These are phyloP conservation scores for Thecaphora thlaspeos DNA, from an alignment of 1,284 basidiomycete genomes.

Conservation along the genomic window DNA sequence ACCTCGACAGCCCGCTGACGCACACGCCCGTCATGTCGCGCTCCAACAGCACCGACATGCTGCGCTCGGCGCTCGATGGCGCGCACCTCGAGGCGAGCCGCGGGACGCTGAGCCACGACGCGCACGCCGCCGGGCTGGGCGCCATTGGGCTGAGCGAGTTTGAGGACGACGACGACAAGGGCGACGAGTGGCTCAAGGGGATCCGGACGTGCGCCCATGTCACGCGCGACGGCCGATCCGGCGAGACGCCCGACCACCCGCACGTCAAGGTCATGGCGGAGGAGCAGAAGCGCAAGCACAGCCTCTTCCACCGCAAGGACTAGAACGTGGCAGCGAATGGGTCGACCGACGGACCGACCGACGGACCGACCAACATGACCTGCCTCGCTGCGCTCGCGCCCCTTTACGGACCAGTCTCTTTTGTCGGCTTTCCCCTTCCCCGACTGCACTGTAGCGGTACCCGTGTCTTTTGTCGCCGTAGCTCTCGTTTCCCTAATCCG, in stretches of 20 bases:
- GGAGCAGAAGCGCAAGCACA: constrained; percentile 48
- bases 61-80: constrained; percentile 28
- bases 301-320: constrained; percentile 49
- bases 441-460: too few species aligned
- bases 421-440: too few species aligned
- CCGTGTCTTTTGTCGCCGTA: too few species aligned
- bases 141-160: constrained; percentile 40
- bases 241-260: constrained; percentile 49
- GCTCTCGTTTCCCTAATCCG: too few species aligned
- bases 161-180: constrained; percentile 57
- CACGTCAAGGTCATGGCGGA: constrained; percentile 48
- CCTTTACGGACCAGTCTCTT: too few species aligned
- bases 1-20: constrained; percentile 43
- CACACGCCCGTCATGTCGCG: constrained; percentile 50
- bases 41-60: constrained; percentile 38
- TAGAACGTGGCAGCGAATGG: too few species aligned
- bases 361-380: too few species aligned
- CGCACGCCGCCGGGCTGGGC: constrained; percentile 30
- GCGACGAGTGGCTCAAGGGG: constrained; percentile 59
- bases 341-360: too few species aligned
- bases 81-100: constrained; percentile 4
- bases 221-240: constrained; percentile 27
- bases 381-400: too few species aligned
- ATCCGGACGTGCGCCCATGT: constrained; percentile 56
- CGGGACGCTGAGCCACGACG: constrained; percentile 17